Evolutionary conservation across 495 filamentous ascomycete genomes (phyloP).

Genomic region (Penicillium turbatum): DNA sequence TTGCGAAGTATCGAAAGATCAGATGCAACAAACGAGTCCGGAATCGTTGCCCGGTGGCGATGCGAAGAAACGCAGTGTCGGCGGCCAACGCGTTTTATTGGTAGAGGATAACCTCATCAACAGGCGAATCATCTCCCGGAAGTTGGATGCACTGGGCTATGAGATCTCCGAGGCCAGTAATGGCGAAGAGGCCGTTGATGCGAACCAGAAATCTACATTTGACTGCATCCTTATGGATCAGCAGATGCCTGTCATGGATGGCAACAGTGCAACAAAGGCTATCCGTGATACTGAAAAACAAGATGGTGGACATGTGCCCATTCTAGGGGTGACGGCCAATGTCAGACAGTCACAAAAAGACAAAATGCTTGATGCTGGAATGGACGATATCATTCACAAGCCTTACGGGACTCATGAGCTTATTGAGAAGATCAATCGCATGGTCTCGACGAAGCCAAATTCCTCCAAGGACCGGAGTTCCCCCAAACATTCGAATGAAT

Average conservation of each 20-base stretch:
- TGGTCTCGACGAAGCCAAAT: not conserved
- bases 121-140: conserved; percentile 61
- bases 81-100: conserved; percentile 51
- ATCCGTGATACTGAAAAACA: conserved; percentile 59
- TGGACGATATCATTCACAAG: conserved; percentile 79
- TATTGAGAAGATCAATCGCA: conserved; percentile 55
- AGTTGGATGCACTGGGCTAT: conserved; percentile 59
- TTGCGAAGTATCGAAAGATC: not conserved
- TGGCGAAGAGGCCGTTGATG: conserved; percentile 66
- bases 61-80: not conserved
- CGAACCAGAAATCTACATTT: conserved; percentile 20
- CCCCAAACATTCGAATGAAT: too few relatives aligned
- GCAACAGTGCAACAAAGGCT: conserved; percentile 59
- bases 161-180: conserved; percentile 66
- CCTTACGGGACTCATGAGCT: conserved; percentile 72
- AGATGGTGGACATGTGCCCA: conserved; percentile 55
- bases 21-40: not conserved
- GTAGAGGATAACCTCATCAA: conserved; percentile 84
- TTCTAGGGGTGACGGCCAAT: conserved; percentile 79
- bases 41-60: not conserved
- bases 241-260: conserved; percentile 84
- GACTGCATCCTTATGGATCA: conserved; percentile 76
- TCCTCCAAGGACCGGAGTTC: too few relatives aligned
- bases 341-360: conserved; percentile 63
- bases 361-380: conserved; percentile 63